Evolutionary conservation across 2,329 filamentous ascomycete species (phyloP).

Genomic region (Zymoseptoria pseudotritici): DNA sequence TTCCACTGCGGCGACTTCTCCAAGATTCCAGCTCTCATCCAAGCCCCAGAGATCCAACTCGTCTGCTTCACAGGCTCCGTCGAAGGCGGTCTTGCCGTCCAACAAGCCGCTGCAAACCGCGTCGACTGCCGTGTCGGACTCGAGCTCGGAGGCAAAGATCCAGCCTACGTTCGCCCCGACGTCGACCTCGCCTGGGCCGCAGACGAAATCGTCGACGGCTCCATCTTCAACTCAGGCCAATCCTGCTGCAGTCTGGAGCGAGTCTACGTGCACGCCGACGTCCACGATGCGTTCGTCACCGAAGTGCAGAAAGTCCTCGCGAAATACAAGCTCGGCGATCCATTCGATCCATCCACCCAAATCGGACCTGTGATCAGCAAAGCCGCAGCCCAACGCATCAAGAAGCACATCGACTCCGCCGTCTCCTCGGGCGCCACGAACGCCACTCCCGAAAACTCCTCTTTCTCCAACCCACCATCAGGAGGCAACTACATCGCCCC

Average conservation of each 20-base stretch:
- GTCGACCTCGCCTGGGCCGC: conserved; percentile 87
- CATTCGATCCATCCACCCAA: conserved; percentile 68
- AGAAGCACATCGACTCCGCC: conserved; percentile 74
- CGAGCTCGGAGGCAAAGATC: conserved; percentile 91
- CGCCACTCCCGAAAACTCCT: conserved; percentile 71
- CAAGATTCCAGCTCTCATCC: conserved; percentile 70
- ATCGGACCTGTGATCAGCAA: conserved; percentile 84
- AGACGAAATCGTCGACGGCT: conserved; percentile 88
- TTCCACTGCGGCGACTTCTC: conserved; percentile 79
- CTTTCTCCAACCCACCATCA: conserved; percentile 63
- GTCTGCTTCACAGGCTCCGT: conserved; percentile 95
- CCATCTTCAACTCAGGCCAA: conserved; percentile 98
- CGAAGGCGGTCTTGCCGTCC: conserved; percentile 75
- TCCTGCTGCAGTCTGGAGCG: conserved; percentile 91
- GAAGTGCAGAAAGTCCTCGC: conserved; percentile 71
- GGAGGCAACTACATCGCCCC: conserved; percentile 85
- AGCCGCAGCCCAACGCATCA: conserved; percentile 66
- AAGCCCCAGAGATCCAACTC: conserved; percentile 66
- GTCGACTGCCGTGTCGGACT: conserved; percentile 74
- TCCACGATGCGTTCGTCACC: conserved; percentile 75
- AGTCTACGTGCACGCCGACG: conserved; percentile 78
- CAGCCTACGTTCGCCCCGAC: conserved; percentile 78
- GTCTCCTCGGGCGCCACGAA: conserved; percentile 76
- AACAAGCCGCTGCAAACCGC: conserved; percentile 74
- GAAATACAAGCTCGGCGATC: conserved; percentile 81